Evolutionary conservation across 164 flowering plant species (phyloP).

Genomic region (Akebia trifoliata): DNA sequence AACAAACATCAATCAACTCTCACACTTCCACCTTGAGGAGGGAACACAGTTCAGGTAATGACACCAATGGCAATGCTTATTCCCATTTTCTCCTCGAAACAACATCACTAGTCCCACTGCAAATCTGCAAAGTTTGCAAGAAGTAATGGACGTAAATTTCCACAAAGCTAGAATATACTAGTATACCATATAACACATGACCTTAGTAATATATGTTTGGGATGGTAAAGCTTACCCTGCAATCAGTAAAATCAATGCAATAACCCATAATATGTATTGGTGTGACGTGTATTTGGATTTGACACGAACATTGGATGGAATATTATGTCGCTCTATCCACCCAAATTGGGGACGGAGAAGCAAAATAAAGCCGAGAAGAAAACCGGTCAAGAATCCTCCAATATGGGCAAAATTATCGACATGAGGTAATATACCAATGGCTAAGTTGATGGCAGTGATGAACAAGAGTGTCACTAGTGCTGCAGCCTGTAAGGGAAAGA

Average conservation of each 20-base stretch:
- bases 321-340: constrained; percentile 54
- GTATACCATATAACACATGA: too few relatives aligned
- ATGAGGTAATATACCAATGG: constrained; percentile 72
- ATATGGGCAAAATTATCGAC: constrained; percentile 81
- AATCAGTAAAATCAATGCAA: constrained; percentile 47
- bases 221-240: constrained; percentile 46
- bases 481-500: constrained; percentile 42
- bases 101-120: constrained; percentile 67
- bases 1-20: constrained; percentile 11
- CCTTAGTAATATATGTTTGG: not conserved
- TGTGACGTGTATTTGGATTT: constrained; percentile 61
- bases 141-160: too few relatives aligned
- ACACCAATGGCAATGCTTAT: constrained; percentile 84
- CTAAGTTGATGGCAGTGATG: constrained; percentile 62
- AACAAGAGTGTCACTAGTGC: constrained; percentile 65
- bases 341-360: constrained; percentile 73
- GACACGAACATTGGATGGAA: constrained; percentile 34
- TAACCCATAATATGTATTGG: constrained; percentile 54
- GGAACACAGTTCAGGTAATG: constrained; percentile 73
- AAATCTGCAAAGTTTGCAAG: constrained; percentile 54
- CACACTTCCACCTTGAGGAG: constrained; percentile 59
- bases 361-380: constrained; percentile 73
- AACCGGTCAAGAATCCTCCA: constrained; percentile 80
- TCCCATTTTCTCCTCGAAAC: constrained; percentile 61
- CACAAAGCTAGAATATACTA: too few relatives aligned